Conservation (phyloP, 257 asterid species). For the Jacaranda copaia region DNA sequence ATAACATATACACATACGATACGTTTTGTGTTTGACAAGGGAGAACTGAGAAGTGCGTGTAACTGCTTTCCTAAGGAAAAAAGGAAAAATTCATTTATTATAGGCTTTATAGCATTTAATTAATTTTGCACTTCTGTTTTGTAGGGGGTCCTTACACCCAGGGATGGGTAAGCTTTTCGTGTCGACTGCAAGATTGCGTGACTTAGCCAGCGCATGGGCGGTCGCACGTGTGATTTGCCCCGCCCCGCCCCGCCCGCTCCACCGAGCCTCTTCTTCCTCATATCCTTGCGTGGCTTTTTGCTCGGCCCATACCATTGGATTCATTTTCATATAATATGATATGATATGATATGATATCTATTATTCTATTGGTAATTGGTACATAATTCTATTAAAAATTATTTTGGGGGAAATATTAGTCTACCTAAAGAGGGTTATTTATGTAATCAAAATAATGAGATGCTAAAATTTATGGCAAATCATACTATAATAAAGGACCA, state of each 20-base stretch:
- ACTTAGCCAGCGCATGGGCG: constrained; percentile 32
- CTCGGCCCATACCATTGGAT: not conserved
- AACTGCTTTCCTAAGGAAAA: no score
- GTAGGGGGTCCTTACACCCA: constrained; percentile 37
- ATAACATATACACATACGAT: not conserved
- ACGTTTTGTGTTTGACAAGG: not conserved
- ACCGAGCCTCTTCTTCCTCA: not conserved
- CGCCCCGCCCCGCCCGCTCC: not conserved
- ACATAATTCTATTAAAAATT: no score
- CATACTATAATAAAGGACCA: no score
- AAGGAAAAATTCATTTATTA: not conserved
- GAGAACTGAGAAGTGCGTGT: not conserved
- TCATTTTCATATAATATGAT: not conserved
- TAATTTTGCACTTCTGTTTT: not conserved
- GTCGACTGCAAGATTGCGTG: constrained; percentile 43
- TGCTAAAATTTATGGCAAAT: no score
- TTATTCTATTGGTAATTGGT: no score
- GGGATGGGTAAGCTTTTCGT: constrained; percentile 37
- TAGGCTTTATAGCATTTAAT: constrained; percentile 14
- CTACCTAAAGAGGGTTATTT: no score
- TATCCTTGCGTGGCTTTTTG: not conserved
- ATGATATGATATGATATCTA: no score
- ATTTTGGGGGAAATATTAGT: no score
- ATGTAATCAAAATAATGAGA: no score
- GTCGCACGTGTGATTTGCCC: constrained; percentile 43